phyloP scores from a whole-genome alignment of 2,329 filamentous ascomycete species.

The Paraphoma chrysanthemicola region DNA sequence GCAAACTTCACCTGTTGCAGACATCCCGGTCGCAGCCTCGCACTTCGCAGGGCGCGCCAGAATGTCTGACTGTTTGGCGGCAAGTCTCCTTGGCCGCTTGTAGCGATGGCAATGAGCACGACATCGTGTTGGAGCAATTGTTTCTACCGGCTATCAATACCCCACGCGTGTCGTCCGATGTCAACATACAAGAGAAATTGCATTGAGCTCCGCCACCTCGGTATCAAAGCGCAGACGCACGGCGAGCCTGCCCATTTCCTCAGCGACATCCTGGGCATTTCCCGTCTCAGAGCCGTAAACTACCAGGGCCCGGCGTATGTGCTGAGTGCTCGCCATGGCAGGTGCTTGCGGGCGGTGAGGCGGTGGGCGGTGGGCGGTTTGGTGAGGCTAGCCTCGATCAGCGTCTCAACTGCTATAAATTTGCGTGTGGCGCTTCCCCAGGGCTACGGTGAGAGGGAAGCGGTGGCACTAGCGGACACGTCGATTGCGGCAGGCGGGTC shows the following conservation, averaged over 20 bases:
- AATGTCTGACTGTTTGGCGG: conserved; percentile 82
- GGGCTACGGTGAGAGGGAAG: conserved; percentile 20
- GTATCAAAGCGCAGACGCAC: conserved; percentile 82
- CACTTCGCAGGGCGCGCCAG: conserved; percentile 84
- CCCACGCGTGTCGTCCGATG: background rate
- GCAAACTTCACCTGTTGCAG: conserved; percentile 75
- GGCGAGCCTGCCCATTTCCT: conserved; percentile 77
- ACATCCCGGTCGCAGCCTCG: conserved; percentile 75
- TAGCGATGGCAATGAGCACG: conserved; percentile 84
- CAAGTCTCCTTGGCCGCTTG: conserved; percentile 93
- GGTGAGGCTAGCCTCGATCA: conserved; percentile 27
- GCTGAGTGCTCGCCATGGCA: conserved; percentile 28
- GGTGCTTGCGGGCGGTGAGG: conserved; percentile 11
- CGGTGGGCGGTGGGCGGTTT: conserved; percentile 6
- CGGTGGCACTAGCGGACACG: conserved; percentile 38
- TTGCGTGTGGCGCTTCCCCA: conserved; percentile 27
- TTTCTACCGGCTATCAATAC: conserved; percentile 37
- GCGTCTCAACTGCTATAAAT: conserved; percentile 5
- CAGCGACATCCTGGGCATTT: conserved; percentile 88
- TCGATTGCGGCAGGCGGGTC: conserved; percentile 31
- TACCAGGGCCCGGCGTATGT: conserved; percentile 65
- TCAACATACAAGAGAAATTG: conserved; percentile 72
- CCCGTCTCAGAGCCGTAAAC: conserved; percentile 96
- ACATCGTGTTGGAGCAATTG: conserved; percentile 58
- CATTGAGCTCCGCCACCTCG: conserved; percentile 78